phyloP scores from a whole-genome alignment of 352 stramenopile genomes.

The Pythium scleroteichum region DNA sequence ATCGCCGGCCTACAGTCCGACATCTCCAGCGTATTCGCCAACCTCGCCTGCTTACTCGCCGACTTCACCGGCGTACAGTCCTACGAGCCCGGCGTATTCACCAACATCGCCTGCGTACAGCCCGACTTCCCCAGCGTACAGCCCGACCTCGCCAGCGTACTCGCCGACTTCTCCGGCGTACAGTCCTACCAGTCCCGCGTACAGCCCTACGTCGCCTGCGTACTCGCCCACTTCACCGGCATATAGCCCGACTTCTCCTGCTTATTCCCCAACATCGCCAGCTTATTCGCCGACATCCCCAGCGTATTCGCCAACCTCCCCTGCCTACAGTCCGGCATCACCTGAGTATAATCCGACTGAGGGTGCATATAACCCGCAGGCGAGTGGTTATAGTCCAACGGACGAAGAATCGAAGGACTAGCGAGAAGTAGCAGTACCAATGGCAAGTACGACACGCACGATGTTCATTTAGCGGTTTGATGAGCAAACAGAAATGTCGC shows the following conservation, averaged over 20 bases:
- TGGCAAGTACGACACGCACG: background rate
- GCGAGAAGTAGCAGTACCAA: constrained; percentile 25
- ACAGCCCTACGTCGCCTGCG: constrained; percentile 73
- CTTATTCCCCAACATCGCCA: constrained; percentile 66
- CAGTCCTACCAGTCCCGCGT: constrained; percentile 70
- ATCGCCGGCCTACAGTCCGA: constrained; percentile 63
- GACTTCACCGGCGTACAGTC: constrained; percentile 68
- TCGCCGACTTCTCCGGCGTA: constrained; percentile 85
- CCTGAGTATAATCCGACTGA: constrained; percentile 76
- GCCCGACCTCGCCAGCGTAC: constrained; percentile 91
- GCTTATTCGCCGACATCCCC: constrained; percentile 61
- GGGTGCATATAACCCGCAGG: constrained; percentile 61
- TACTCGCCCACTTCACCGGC: constrained; percentile 73
- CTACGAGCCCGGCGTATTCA: constrained; percentile 71
- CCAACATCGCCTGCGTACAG: constrained; percentile 82
- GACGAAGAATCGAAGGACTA: constrained; percentile 50
- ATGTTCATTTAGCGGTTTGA: constrained; percentile 5
- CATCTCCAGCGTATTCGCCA: constrained; percentile 57
- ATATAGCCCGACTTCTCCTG: constrained; percentile 51
- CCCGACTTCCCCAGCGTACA: constrained; percentile 81
- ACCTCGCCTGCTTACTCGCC: constrained; percentile 74
- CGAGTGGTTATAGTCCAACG: constrained; percentile 76
- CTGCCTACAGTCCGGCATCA: constrained; percentile 46
- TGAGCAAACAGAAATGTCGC: background rate
- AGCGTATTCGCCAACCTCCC: constrained; percentile 47